Percentiles rank a stretch among this genome's conserved stretches.
Conservation (phyloP, 108 stramenopile species). For the Conticribra guillardii region DNA sequence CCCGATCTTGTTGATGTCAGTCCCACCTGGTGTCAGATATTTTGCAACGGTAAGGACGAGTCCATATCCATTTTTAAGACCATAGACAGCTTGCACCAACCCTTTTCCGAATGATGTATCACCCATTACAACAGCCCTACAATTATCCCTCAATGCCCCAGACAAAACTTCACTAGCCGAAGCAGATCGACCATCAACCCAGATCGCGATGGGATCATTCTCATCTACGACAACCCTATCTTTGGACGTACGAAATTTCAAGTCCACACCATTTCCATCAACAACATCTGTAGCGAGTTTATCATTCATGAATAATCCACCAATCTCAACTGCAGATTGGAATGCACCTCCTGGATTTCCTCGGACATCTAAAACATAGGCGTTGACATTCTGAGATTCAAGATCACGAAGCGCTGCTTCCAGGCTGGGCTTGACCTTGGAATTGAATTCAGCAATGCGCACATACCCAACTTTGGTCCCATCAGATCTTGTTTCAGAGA, state of each 20-base stretch:
- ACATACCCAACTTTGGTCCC: slow-evolving; percentile 90
- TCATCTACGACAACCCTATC: slow-evolving; percentile 56
- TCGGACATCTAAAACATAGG: slow-evolving; percentile 87
- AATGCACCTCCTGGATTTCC: slow-evolving; percentile 94
- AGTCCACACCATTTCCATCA: slow-evolving; percentile 68
- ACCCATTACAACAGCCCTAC: slow-evolving; percentile 93
- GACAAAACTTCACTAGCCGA: slow-evolving; percentile 93
- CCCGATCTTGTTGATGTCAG: slow-evolving; percentile 88
- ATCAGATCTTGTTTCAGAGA: slow-evolving; percentile 71
- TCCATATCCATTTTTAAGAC: slow-evolving; percentile 90
- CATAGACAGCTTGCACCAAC: slow-evolving; percentile 95
- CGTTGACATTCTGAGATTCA: slow-evolving; percentile 77
- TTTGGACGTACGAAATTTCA: slow-evolving; percentile 73
- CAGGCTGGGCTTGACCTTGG: slow-evolving; percentile 70
- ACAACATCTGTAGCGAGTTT: slow-evolving; percentile 84
- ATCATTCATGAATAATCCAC: slow-evolving; percentile 83
- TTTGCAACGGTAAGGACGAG: slow-evolving; percentile 93
- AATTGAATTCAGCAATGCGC: slow-evolving; percentile 89
- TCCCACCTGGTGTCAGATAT: slow-evolving; percentile 90
- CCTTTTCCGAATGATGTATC: slow-evolving; percentile 93
- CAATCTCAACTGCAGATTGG: slow-evolving; percentile 93
- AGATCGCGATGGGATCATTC: slow-evolving; percentile 67
- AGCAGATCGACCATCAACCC: slow-evolving; percentile 83
- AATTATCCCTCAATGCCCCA: slow-evolving; percentile 92
- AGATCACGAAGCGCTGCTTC: slow-evolving; percentile 79